Percentiles rank a stretch among this genome's conserved stretches.
phyloP scores from a whole-genome alignment of 2,329 filamentous ascomycete species.

The Phaeosphaeria sp. region DNA sequence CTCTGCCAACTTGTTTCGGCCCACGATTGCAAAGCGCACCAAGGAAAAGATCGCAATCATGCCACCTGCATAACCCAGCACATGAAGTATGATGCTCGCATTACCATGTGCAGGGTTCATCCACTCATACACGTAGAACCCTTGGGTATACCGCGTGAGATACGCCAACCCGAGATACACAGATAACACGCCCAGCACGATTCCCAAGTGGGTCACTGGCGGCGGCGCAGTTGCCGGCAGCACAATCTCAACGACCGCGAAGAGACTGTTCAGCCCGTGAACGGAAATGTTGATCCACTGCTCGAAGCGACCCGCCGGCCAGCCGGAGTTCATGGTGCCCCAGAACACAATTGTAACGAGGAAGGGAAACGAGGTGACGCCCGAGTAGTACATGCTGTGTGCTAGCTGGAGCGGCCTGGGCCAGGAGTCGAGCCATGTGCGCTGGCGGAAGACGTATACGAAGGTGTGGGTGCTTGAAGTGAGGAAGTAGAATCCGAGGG shows the following conservation, averaged over 20 bases:
- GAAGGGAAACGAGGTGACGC: slow-evolving; percentile 47
- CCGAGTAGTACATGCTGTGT: slow-evolving; percentile 47
- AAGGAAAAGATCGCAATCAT: slow-evolving; percentile 26
- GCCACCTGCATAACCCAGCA: slow-evolving; percentile 29
- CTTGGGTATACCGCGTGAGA: slow-evolving; percentile 70
- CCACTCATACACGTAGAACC: slow-evolving; percentile 75
- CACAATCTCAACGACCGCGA: slow-evolving; percentile 75
- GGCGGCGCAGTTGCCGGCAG: slow-evolving; percentile 68
- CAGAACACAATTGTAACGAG: slow-evolving; percentile 51
- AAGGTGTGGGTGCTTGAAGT: slow-evolving; percentile 71
- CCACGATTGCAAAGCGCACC: slow-evolving; percentile 20
- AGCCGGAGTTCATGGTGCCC: slow-evolving; percentile 50
- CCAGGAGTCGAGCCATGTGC: slow-evolving; percentile 44
- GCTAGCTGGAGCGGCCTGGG: slow-evolving; percentile 39
- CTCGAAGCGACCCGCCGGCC: slow-evolving; percentile 46
- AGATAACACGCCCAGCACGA: slow-evolving; percentile 70
- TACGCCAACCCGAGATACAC: slow-evolving; percentile 77
- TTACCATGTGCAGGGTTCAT: slow-evolving; percentile 35
- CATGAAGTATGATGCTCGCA: slow-evolving; percentile 28
- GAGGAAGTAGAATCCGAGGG: slow-evolving; percentile 77
- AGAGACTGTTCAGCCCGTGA: slow-evolving; percentile 75
- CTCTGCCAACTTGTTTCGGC: slow-evolving; percentile 17
- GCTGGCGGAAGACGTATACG: slow-evolving; percentile 57
- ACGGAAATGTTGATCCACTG: slow-evolving; percentile 69
- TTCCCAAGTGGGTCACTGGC: slow-evolving; percentile 68